Conservation (phyloP, 2,329 filamentous ascomycete species). For the Beauveria scarabaeidicola region DNA sequence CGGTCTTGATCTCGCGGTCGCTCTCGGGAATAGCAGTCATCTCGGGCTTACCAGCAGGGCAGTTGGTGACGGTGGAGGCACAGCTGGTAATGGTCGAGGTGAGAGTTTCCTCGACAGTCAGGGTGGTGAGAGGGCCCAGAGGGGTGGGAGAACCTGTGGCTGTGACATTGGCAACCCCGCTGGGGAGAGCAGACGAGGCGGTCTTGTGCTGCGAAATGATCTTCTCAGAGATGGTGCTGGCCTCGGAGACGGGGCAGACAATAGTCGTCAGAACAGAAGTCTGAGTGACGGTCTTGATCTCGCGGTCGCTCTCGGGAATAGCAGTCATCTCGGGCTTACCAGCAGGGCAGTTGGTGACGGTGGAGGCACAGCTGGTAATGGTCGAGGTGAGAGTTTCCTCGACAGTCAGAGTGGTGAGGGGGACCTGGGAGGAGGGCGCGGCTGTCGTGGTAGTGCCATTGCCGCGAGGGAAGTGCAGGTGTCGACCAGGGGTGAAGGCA, state of each 20-base stretch:
- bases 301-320: slow-evolving; percentile 28
- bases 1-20: slow-evolving; percentile 24
- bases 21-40: slow-evolving; percentile 28
- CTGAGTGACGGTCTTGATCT: slow-evolving; percentile 28
- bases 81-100: slow-evolving; percentile 51
- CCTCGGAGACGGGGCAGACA: slow-evolving; percentile 38
- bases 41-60: slow-evolving; percentile 30
- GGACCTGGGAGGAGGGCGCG: background rate
- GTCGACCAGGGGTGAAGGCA: slow-evolving; percentile 21
- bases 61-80: slow-evolving; percentile 49
- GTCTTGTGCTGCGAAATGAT: slow-evolving; percentile 28
- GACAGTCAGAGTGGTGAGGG: slow-evolving; percentile 37
- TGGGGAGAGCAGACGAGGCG: slow-evolving; percentile 10
- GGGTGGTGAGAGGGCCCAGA: slow-evolving; percentile 25
- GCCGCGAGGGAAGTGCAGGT: slow-evolving; percentile 11
- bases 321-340: slow-evolving; percentile 24
- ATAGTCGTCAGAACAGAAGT: slow-evolving; percentile 31
- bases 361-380: slow-evolving; percentile 49
- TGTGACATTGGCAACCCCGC: slow-evolving; percentile 13
- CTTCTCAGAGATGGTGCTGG: slow-evolving; percentile 31
- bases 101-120: slow-evolving; percentile 45
- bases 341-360: slow-evolving; percentile 48
- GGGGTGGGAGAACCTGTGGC: background rate
- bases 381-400: slow-evolving; percentile 47
- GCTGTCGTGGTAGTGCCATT: slow-evolving; percentile 16